Conservation (phyloP, 805 yeast genomes). For the Wickerhamomyces canadensis region DNA sequence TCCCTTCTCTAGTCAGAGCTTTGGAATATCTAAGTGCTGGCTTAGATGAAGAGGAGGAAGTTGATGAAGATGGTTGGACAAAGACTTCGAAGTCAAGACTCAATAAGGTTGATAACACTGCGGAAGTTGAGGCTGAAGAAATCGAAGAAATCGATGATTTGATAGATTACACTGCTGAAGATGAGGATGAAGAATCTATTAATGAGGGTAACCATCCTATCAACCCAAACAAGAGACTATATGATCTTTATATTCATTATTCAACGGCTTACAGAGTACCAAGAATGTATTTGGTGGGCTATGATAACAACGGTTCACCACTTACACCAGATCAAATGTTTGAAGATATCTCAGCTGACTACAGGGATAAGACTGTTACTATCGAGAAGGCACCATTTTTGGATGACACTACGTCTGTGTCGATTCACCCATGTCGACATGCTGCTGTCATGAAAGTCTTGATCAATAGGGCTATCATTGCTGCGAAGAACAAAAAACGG, state of each 20-base stretch:
- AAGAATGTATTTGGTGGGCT: conserved; percentile 87
- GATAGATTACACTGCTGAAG: conserved; percentile 39
- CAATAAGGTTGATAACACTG: conserved; percentile 4
- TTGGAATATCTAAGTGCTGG: conserved; percentile 40
- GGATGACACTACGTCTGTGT: conserved; percentile 64
- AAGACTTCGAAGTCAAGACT: conserved; percentile 28
- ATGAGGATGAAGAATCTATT: conserved; percentile 28
- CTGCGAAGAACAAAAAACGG: conserved; percentile 29
- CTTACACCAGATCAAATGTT: conserved; percentile 86
- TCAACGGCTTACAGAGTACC: conserved; percentile 96
- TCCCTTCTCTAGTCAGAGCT: conserved; percentile 79
- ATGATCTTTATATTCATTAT: conserved; percentile 87
- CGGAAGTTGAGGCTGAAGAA: conserved; percentile 18
- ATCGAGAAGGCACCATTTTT: conserved; percentile 89
- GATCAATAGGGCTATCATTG: conserved; percentile 65
- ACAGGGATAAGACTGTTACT: conserved; percentile 93
- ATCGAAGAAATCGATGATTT: conserved; percentile 41
- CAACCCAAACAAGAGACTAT: conserved; percentile 50
- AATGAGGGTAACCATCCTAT: conserved; percentile 21
- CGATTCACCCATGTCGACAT: conserved; percentile 95
- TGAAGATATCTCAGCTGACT: conserved; percentile 88
- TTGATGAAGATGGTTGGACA: conserved; percentile 56
- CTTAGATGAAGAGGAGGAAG: conserved; percentile 31
- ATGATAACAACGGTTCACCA: conserved; percentile 77
- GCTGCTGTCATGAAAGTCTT: conserved; percentile 90